A percentile compares a stretch with the other conserved stretches of the same genome.
Evolutionary conservation across 495 filamentous ascomycete species (phyloP).

Genomic region (Lophium mytilinum): DNA sequence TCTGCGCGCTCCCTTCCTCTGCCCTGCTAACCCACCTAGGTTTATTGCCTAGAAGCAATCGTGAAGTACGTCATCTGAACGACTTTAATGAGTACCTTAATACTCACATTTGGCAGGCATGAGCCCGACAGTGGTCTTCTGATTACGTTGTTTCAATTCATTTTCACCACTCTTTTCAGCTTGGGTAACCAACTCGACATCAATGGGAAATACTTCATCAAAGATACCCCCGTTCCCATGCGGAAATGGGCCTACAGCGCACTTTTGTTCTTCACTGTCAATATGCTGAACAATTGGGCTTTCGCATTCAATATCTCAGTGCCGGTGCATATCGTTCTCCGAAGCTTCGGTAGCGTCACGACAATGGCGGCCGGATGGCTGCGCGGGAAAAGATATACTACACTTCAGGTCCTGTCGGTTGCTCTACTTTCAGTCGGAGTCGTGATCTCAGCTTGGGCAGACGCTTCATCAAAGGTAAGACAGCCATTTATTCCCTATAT

Average conservation of each 20-base stretch:
- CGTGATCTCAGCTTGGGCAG: conserved; percentile 76
- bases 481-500: neutral
- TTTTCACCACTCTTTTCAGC: conserved; percentile 64
- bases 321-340: conserved; percentile 91
- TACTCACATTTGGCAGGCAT: conserved; percentile 26
- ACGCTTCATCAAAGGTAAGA: conserved; percentile 69
- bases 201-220: conserved; percentile 61
- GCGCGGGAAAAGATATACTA: conserved; percentile 76
- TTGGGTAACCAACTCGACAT: conserved; percentile 62
- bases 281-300: conserved; percentile 93
- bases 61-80: conserved; percentile 60
- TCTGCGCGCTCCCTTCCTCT: neutral
- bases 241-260: conserved; percentile 82
- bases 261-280: conserved; percentile 82
- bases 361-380: conserved; percentile 81
- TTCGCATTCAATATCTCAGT: conserved; percentile 96
- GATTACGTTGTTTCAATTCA: conserved; percentile 89
- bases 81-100: neutral
- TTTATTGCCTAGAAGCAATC: conserved; percentile 91
- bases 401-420: conserved; percentile 70
- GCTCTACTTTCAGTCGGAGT: conserved; percentile 78
- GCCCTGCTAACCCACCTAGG: conserved; percentile 40
- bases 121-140: conserved; percentile 50
- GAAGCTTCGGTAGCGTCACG: conserved; percentile 88
- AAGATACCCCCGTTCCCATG: conserved; percentile 71